Conservation (phyloP, 352 stramenopile species). For the Pythium grandisporangium region DNA sequence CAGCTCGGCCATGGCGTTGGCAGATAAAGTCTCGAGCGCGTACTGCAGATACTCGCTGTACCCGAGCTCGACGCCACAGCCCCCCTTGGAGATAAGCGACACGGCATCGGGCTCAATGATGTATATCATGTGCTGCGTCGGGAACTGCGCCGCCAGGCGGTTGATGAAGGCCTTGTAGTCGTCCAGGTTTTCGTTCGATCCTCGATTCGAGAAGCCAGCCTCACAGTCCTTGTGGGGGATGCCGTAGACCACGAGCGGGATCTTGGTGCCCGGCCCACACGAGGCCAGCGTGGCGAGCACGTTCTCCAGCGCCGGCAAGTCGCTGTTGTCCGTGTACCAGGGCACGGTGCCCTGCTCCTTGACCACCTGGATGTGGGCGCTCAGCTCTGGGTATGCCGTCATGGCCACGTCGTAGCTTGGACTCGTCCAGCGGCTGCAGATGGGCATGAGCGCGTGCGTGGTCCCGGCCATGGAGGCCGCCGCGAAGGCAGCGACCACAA, state of each 20-base stretch:
- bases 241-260: slow-evolving; percentile 21
- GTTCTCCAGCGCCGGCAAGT: not conserved
- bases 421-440: not conserved
- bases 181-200: slow-evolving; percentile 15
- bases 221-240: slow-evolving; percentile 26
- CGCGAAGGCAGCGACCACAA: not conserved
- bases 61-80: slow-evolving; percentile 9
- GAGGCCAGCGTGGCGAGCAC: slow-evolving; percentile 1
- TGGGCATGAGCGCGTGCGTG: not conserved
- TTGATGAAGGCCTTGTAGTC: slow-evolving; percentile 18
- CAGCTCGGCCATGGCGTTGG: slow-evolving; percentile 18
- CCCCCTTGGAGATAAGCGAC: slow-evolving; percentile 9
- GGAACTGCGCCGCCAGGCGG: slow-evolving; percentile 5
- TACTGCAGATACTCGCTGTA: slow-evolving; percentile 15
- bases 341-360: slow-evolving; percentile 8
- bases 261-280: slow-evolving; percentile 8
- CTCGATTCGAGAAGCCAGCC: slow-evolving; percentile 13
- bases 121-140: slow-evolving; percentile 17
- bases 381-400: slow-evolving; percentile 8
- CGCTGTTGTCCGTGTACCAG: slow-evolving; percentile 19
- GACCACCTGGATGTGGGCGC: slow-evolving; percentile 8
- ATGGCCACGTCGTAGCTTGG: slow-evolving; percentile 8
- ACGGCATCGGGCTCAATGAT: slow-evolving; percentile 22
- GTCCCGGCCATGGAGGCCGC: not conserved
- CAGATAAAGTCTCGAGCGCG: slow-evolving; percentile 8